Conservation (phyloP, 2,329 filamentous ascomycete genomes). For the Claviceps humidiphila region DNA sequence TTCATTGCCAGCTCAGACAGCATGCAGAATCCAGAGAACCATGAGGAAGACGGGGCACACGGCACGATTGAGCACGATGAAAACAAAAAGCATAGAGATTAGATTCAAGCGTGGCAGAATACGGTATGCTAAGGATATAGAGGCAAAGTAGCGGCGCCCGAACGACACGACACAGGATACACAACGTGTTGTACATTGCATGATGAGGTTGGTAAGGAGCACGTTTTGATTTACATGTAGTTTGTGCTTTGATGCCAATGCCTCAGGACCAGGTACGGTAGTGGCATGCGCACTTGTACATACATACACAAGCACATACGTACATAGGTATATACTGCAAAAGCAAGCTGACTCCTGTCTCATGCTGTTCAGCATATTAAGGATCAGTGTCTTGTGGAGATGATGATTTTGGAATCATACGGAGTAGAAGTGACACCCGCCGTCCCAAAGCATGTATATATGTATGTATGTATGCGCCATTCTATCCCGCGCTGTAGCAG, state of each 20-base stretch:
- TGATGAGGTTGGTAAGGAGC: too few species aligned
- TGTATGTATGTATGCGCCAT: too few species aligned
- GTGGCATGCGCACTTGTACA: not conserved
- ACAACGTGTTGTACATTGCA: not conserved
- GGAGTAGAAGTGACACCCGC: too few species aligned
- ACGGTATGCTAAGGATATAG: not conserved
- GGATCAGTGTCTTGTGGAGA: too few species aligned
- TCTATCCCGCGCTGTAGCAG: too few species aligned
- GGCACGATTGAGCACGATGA: conserved; percentile 22
- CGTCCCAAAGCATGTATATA: too few species aligned
- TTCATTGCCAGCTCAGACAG: conserved; percentile 49
- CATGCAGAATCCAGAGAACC: conserved; percentile 45
- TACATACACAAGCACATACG: not conserved
- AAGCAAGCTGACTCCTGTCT: not conserved
- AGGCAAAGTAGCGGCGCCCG: not conserved
- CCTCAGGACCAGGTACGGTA: too few species aligned
- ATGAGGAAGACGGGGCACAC: conserved; percentile 34
- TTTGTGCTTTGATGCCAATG: too few species aligned
- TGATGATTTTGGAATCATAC: too few species aligned
- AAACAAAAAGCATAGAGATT: conserved; percentile 18
- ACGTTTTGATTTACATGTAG: too few species aligned
- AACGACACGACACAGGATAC: not conserved
- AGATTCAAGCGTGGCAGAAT: conserved; percentile 3
- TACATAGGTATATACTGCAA: not conserved
- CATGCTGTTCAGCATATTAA: too few species aligned